These are phyloP conservation scores for Serendipita indica DNA, from an alignment of 768 basidiomycete genomes.

Conservation along the genomic window DNA sequence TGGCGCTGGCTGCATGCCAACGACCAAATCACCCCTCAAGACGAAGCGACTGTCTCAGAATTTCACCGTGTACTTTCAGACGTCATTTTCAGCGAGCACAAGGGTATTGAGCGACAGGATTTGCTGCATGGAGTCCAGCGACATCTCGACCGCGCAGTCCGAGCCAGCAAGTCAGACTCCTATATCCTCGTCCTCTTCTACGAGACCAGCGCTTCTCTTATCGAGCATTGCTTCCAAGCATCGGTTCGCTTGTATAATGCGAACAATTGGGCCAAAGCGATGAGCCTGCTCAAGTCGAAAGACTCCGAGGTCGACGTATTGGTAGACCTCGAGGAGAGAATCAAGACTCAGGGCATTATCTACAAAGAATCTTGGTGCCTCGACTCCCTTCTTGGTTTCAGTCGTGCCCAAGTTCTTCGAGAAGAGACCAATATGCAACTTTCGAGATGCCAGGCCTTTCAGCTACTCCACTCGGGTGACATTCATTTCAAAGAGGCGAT, in stretches of 20 bases:
- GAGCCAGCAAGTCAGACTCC: neutral
- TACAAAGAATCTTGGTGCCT: neutral
- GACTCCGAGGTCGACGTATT: neutral
- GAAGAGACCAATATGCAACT: neutral
- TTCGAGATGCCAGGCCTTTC: neutral
- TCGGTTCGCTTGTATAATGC: neutral
- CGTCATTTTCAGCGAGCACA: too few relatives aligned
- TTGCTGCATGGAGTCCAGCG: neutral
- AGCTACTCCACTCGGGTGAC: neutral
- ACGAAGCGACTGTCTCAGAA: too few relatives aligned
- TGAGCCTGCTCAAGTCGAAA: neutral
- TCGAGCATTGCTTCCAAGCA: neutral
- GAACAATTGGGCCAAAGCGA: neutral
- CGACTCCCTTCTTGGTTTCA: too few relatives aligned
- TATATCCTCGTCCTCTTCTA: neutral
- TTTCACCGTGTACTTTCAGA: too few relatives aligned
- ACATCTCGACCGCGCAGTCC: neutral
- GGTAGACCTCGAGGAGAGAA: neutral
- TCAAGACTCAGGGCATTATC: neutral
- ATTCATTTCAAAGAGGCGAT: neutral
- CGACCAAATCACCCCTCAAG: neutral
- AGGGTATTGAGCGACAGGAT: neutral
- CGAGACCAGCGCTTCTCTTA: neutral
- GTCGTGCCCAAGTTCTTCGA: too few relatives aligned
- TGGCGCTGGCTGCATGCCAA: neutral